Base-by-base conservation (phyloP, 371 early-diverging fungal species). In the Rozella allomycis region DNA sequence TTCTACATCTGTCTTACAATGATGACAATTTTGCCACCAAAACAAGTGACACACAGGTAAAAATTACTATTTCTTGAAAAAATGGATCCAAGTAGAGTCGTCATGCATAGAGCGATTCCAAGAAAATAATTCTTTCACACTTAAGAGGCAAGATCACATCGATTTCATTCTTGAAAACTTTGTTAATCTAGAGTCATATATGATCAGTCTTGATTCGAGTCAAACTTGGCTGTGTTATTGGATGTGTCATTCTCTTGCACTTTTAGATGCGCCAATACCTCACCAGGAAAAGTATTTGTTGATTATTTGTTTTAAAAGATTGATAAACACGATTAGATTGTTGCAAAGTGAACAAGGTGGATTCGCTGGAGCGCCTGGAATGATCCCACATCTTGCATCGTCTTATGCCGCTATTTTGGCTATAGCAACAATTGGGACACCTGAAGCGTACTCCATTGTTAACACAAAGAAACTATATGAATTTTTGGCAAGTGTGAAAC, bases 171-270 rank as follows among this genome's bases (percentile, higher is more conserved):
- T n/a, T n/a, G n/a, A n/a, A n/a, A n/a, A n/a, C n/a, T n/a, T n/a
- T n/a, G n/a, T n/a, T n/a, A n/a, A n/a, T n/a, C n/a, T n/a, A n/a
- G n/a, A n/a, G n/a, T n/a, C n/a, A n/a, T n/a, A n/a, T n/a, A n/a
- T n/a, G n/a, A n/a, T n/a, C n/a, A n/a, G n/a, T 23, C 60, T 91
- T 25, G 88, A 86, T 46, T 78, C 94, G 2, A 70, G 72, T 42
- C 72, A 72, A 42, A 84, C 91, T 4, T 93, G 91, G 91, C 39
- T 93, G 8, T 46, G 67, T 1, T 87, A 77, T 46, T 93, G 91
- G 91, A 72, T 76, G 14, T 36, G 79, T 9, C 86, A 87, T 39
- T 52, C 81, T 0, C 52, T 87, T 10, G 74, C 73, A 36, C 49
- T 90, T 6, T 44, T 93, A 20, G 72, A 66, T 13, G 41, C 52